phyloP scores from a whole-genome alignment of 2,329 filamentous ascomycete species.

The Fusarium camptoceras region DNA sequence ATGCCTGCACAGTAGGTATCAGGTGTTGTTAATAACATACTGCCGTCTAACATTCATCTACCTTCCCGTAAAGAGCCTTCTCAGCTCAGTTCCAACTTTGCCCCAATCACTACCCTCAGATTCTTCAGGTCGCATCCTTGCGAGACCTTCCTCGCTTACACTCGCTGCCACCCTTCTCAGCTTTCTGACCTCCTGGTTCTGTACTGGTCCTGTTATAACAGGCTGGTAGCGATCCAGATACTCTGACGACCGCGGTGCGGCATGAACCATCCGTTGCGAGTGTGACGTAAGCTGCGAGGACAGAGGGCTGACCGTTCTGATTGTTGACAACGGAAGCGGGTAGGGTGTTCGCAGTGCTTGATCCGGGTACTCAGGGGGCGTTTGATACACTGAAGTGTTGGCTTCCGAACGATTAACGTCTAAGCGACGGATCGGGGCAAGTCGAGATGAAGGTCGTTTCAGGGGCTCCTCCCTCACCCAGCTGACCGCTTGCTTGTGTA shows the following conservation, averaged over 20 bases:
- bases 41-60: constrained; percentile 11
- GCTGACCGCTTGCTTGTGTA: constrained; percentile 32
- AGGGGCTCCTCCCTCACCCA: constrained; percentile 55
- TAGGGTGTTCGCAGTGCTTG: constrained; percentile 27
- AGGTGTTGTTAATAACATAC: background rate
- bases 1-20: constrained; percentile 3
- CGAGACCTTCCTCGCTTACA: constrained; percentile 18
- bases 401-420: constrained; percentile 37
- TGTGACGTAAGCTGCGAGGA: constrained; percentile 33
- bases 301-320: constrained; percentile 29
- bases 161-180: constrained; percentile 18
- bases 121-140: constrained; percentile 9
- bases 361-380: constrained; percentile 47
- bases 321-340: constrained; percentile 31
- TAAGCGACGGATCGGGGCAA: constrained; percentile 38
- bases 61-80: constrained; percentile 41
- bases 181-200: constrained; percentile 20
- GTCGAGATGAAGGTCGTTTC: constrained; percentile 53
- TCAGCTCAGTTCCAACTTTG: constrained; percentile 43
- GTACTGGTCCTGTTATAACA: constrained; percentile 11
- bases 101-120: constrained; percentile 26
- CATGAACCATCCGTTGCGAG: constrained; percentile 17
- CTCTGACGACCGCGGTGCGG: constrained; percentile 49
- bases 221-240: constrained; percentile 52
- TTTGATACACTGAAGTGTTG: constrained; percentile 47